Base-by-base conservation (phyloP, 2,329 filamentous ascomycete genomes). In the Chaetomium sp. region DNA sequence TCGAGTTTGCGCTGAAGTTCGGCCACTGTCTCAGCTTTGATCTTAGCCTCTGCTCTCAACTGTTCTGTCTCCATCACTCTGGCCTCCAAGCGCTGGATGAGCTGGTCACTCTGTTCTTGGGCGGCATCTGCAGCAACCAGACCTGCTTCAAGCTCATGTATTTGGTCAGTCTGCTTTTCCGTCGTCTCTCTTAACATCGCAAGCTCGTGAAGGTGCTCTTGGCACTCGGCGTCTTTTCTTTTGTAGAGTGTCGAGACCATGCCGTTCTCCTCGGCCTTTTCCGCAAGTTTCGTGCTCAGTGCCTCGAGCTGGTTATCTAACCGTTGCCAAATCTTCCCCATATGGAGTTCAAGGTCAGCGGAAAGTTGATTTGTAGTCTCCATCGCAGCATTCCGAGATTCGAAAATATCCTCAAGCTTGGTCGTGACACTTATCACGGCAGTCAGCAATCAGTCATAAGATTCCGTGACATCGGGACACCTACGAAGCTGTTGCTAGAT, bases 1-100 rank as follows among this genome's bases (percentile, higher is more conserved):
- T 57, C 51, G 4, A 68, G 56, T 40, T 58, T 56, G 10, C 35
- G 44, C 35, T 64, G 56, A 6, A 68, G 57, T 3, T 63, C 61
- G 19, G 53, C 43, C 4, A 64, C 54, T 1, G 41, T 37, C 27
- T 52, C 42, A 9, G 45, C 27, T 43, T 62, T 65, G 10, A 52
- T 52, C 12, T 54, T 36, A 9, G 65, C 14, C 2, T 66, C 61
- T 11, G 56, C 55, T 41, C 45, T 59, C 36, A 66, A 41, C 34
- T 49, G 45, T 1, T 47, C 34, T n/a, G 46, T 56, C 32, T 65
- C 59, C 11, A 11, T 43, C 11, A 40, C 35, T 27, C 50, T 10
- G 6, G 46, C 51, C 35, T 59, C 43, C 12, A 61, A 34, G 6
- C 52, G 58, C 14, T 49, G 43, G 36, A 58, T 52, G 6, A 46